Percentiles rank a stretch among this genome's conserved stretches.
These are phyloP conservation scores for Plasmopara halstedii DNA, from an alignment of 352 stramenopile species.

Conservation along the genomic window DNA sequence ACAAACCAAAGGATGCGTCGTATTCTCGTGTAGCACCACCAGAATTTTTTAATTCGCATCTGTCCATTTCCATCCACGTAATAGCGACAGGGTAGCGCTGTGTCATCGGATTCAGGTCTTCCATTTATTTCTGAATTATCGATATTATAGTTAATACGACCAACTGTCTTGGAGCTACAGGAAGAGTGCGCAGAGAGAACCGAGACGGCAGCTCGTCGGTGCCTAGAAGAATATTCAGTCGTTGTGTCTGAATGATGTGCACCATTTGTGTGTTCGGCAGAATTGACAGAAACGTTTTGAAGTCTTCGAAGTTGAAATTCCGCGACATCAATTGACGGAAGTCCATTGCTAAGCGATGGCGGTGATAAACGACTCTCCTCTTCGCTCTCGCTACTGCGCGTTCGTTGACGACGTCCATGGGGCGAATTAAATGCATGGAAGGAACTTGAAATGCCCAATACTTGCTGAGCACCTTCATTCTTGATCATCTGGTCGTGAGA, in stretches of 20 bases:
- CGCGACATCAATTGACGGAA: slow-evolving; percentile 2
- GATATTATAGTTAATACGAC: slow-evolving; percentile 1
- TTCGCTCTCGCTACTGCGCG: slow-evolving; percentile 1
- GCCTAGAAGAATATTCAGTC: slow-evolving; percentile 6
- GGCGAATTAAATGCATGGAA: slow-evolving; percentile 16
- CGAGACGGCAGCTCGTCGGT: slow-evolving; percentile 6
- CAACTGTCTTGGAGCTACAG: neutral
- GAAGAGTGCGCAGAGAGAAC: slow-evolving; percentile 12
- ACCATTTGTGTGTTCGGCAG: slow-evolving; percentile 13
- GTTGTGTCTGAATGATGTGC: slow-evolving; percentile 13
- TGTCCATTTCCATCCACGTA: slow-evolving; percentile 50
- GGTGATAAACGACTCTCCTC: neutral
- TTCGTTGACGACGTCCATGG: slow-evolving; percentile 1
- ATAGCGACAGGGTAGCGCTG: slow-evolving; percentile 40
- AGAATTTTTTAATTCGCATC: slow-evolving; percentile 38
- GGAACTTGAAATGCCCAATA: neutral
- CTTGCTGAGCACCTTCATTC: neutral
- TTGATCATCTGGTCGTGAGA: neutral
- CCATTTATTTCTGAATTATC: slow-evolving; percentile 2
- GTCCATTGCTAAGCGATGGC: slow-evolving; percentile 5
- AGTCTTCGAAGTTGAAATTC: neutral
- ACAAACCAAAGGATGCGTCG: slow-evolving; percentile 38
- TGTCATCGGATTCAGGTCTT: neutral
- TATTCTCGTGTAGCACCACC: slow-evolving; percentile 51
- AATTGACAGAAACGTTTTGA: slow-evolving; percentile 6